These are phyloP conservation scores for Schizonepeta tenuifolia DNA, from an alignment of 257 asterid species.

Conservation along the genomic window DNA sequence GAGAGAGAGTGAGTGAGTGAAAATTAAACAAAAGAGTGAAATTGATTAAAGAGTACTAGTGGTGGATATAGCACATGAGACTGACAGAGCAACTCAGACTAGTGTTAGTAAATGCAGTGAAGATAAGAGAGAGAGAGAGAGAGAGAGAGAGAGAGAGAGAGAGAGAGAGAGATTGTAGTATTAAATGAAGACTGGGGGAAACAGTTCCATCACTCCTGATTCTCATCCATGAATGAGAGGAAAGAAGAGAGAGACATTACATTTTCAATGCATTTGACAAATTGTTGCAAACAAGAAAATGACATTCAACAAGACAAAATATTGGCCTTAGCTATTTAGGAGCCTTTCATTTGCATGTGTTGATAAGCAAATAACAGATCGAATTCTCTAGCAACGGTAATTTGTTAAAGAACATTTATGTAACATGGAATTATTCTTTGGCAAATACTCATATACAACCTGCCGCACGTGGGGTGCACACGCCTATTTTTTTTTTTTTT, in stretches of 20 bases:
- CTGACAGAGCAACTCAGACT: conserved; percentile 53
- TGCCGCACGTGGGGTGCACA: too few species aligned
- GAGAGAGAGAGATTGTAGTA: too few species aligned
- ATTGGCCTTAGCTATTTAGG: conserved; percentile 26
- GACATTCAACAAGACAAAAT: conserved; percentile 38
- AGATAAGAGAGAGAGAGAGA: conserved; percentile 50
- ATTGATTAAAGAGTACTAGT: conserved; percentile 41
- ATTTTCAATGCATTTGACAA: conserved; percentile 35
- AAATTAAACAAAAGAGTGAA: conserved; percentile 25
- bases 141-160: conserved; percentile 32
- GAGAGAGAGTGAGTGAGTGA: conserved; percentile 23
- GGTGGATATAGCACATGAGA: conserved; percentile 74
- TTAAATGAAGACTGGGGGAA: conserved; percentile 50
- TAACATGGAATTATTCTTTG: not conserved
- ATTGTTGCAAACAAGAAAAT: conserved; percentile 26
- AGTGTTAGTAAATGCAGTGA: conserved; percentile 34
- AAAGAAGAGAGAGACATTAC: conserved; percentile 30
- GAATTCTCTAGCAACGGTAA: not conserved
- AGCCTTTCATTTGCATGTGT: conserved; percentile 31
- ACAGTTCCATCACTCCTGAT: conserved; percentile 41
- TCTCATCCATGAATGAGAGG: conserved; percentile 46
- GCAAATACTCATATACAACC: too few species aligned
- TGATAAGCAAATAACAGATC: conserved; percentile 18
- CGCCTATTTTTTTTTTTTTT: too few species aligned
- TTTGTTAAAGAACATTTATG: not conserved